phyloP scores from a whole-genome alignment of 2,329 filamentous ascomycete genomes.

The Rutstroemia sp. region DNA sequence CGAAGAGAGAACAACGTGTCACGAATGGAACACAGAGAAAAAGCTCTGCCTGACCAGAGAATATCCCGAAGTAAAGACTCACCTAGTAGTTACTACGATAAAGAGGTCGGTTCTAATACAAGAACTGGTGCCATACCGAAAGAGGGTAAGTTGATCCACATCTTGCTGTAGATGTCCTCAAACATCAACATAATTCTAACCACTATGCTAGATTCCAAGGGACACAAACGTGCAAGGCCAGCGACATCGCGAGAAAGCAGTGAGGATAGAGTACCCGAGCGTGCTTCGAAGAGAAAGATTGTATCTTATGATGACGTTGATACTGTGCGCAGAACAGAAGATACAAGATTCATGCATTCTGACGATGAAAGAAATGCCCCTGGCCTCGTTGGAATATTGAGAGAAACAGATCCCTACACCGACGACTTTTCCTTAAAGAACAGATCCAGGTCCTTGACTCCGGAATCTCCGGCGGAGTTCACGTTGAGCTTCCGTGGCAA shows the following conservation, averaged over 20 bases:
- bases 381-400: background rate
- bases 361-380: background rate
- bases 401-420: constrained; percentile 1
- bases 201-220: too few relatives aligned
- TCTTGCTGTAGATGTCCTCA: too few relatives aligned
- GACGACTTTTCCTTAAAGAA: background rate
- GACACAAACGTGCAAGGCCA: background rate
- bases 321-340: background rate
- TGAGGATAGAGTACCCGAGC: background rate
- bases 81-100: too few relatives aligned
- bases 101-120: too few relatives aligned
- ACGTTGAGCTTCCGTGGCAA: background rate
- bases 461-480: background rate
- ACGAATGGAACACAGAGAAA: background rate
- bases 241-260: background rate
- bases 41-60: too few relatives aligned
- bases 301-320: background rate
- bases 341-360: background rate
- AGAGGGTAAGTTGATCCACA: too few relatives aligned
- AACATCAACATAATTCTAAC: too few relatives aligned
- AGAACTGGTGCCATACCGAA: too few relatives aligned
- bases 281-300: background rate
- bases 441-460: too few relatives aligned
- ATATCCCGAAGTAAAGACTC: too few relatives aligned
- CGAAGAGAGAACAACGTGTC: background rate